Base-by-base conservation (phyloP, 192 early-diverging fungal species). In the Gaertneriomyces sp. region DNA sequence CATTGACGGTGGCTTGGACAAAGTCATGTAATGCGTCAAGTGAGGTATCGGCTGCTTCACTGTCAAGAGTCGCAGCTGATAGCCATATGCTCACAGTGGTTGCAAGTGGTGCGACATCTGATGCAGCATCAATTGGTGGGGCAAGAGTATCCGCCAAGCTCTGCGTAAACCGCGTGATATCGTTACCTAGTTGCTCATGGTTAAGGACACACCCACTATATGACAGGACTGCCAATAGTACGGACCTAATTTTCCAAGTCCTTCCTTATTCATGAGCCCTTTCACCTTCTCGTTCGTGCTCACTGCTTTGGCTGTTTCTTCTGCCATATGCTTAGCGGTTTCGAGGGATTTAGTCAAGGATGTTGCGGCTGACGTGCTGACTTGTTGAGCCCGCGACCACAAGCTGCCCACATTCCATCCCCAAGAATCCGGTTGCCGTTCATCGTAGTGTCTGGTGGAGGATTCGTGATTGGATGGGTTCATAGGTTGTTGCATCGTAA, bases 61-160 rank as follows among this genome's bases (percentile, higher is more conserved):
- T 33, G 25, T 33, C 25, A 2, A 33, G 25, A 33, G 25, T 33
- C 25, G 25, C 66, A 44, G 53, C 49, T 16, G 70, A 74, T 12
- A 80, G 60, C 75, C 73, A 80, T 12, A 80, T 54, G 9, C 74
- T 74, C 2, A 80, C 60, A 14, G 65, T 63, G 9, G 52, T 41
- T 19, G 54, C 55, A 40, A 63, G 56, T 11, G 8, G 38, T 10
- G 10, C 25, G 25, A 33, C 25, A 33, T 33, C 25, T 33, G 25
- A 33, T 33, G 25, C 25, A 33, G 25, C 25, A n/a, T 41, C 41
- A 40, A 79, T 68, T 11, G 77, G 77, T 0, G 78, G 78, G 3
- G 78, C 78, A 46, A 80, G 62, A 2, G 75, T 76, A 63, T 80
- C 78, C 6, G 67, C 74, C 52, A 80, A 7, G 9, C 61, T 68